phyloP scores from a whole-genome alignment of 225 moss, liverwort and hornwort species.

The Thuidium tamariscinum region DNA sequence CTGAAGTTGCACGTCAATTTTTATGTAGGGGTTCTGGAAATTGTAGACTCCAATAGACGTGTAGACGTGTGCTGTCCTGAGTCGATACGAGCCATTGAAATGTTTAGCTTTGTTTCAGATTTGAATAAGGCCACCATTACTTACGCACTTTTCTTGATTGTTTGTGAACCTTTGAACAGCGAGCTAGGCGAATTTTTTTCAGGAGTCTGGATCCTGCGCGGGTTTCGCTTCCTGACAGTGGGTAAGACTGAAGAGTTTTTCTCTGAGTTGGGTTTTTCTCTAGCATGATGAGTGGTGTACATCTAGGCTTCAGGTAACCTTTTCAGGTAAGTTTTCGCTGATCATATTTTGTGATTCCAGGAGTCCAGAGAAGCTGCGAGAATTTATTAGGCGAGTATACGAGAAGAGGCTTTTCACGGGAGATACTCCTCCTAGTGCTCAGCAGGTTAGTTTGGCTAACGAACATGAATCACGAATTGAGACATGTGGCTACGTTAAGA shows the following conservation, averaged over 20 bases:
- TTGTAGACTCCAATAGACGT: not conserved
- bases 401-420: constrained; percentile 72
- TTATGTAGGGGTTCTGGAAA: not conserved
- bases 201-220: constrained; percentile 28
- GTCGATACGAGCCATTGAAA: not conserved
- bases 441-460: constrained; percentile 47
- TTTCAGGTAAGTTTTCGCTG: not conserved
- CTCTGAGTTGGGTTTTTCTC: not conserved
- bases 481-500: not conserved
- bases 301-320: not conserved
- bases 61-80: not conserved
- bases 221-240: constrained; percentile 39
- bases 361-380: constrained; percentile 70
- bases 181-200: constrained; percentile 27
- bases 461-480: not conserved
- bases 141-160: not conserved
- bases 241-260: constrained; percentile 13
- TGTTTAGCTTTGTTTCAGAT: not conserved
- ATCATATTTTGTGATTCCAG: constrained; percentile 19
- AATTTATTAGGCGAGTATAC: constrained; percentile 84
- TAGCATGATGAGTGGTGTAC: not conserved
- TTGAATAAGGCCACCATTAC: not conserved
- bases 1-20: not conserved
- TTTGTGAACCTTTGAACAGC: constrained; percentile 16
- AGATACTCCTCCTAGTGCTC: constrained; percentile 57